Percentiles rank a stretch among this genome's conserved stretches.
Conservation (phyloP, 257 asterid genomes). For the Solanum chilense region DNA sequence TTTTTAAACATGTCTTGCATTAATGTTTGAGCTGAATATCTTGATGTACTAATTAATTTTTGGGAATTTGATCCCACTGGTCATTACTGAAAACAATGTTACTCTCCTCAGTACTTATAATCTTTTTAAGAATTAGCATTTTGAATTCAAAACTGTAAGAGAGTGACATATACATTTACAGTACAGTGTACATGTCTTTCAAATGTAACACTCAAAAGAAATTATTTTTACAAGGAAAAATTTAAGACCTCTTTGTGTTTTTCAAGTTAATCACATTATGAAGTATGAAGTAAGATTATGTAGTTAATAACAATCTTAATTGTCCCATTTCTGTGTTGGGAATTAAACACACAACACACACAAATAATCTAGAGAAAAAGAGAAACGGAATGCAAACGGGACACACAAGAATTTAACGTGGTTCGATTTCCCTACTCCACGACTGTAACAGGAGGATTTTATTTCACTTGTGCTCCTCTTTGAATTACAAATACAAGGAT, state of each 20-base stretch:
- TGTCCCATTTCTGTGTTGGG: background rate
- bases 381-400: too few species aligned
- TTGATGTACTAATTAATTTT: background rate
- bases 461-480: too few species aligned
- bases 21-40: constrained; percentile 18
- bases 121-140: background rate
- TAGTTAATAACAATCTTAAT: background rate
- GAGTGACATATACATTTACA: background rate
- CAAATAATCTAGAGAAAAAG: too few species aligned
- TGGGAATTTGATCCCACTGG: constrained; percentile 18
- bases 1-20: background rate
- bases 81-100: constrained; percentile 21
- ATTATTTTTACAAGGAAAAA: background rate
- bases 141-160: background rate
- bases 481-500: too few species aligned
- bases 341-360: too few species aligned
- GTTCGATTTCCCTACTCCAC: too few species aligned
- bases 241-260: background rate
- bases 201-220: background rate
- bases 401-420: too few species aligned
- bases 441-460: too few species aligned
- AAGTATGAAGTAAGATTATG: background rate
- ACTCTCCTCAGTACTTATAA: background rate
- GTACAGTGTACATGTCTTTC: background rate
- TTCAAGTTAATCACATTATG: background rate